Evolutionary conservation across 306 rosid species (phyloP).

Genomic region (Inga leiocalycina): DNA sequence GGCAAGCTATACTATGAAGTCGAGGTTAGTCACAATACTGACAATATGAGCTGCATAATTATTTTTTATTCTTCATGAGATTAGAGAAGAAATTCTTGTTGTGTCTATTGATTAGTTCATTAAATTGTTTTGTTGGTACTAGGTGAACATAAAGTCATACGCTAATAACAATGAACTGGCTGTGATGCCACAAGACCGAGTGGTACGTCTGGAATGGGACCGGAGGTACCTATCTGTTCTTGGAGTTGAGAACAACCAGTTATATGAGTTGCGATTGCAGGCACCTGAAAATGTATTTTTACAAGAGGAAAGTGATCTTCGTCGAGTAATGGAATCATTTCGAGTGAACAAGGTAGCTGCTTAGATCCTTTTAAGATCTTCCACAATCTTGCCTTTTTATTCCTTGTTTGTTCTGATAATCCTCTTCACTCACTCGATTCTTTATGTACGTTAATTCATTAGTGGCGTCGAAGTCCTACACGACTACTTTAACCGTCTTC

Average conservation of each 20-base stretch:
- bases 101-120: neutral
- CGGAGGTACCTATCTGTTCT: constrained; percentile 90
- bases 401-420: neutral
- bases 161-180: constrained; percentile 94
- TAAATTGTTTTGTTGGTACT: constrained; percentile 24
- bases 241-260: constrained; percentile 87
- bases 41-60: neutral
- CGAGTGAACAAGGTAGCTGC: constrained; percentile 70
- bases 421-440: neutral
- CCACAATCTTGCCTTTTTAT: neutral
- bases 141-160: constrained; percentile 95
- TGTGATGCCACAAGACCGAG: constrained; percentile 89
- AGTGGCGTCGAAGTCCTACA: constrained; percentile 14
- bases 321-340: constrained; percentile 83
- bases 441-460: neutral
- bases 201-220: constrained; percentile 88
- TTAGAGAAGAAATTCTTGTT: neutral
- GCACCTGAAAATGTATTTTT: constrained; percentile 80
- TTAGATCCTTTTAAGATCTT: constrained; percentile 19
- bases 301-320: constrained; percentile 82
- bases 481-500: neutral
- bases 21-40: constrained; percentile 62
- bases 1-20: constrained; percentile 86
- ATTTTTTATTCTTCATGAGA: neutral
- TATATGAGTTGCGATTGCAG: constrained; percentile 91